Percentiles rank a stretch among this genome's conserved stretches.
Evolutionary conservation across 2,329 filamentous ascomycete species (phyloP).

Genomic region (Aspergillus terreus): DNA sequence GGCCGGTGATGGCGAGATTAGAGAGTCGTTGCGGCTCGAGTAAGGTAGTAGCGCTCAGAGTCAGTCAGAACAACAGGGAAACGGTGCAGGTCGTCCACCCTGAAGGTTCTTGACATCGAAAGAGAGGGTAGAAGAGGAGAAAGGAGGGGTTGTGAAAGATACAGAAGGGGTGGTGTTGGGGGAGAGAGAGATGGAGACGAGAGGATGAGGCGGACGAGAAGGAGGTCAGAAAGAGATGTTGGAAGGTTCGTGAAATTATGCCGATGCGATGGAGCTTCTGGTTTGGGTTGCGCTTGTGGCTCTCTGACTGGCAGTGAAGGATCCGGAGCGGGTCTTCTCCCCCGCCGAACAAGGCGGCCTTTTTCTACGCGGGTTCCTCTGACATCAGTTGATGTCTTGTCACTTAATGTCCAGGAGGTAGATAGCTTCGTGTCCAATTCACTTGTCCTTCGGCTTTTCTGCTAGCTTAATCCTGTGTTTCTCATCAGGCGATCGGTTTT

Average conservation of each 20-base stretch:
- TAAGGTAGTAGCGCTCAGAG: constrained; percentile 20
- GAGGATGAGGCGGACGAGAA: constrained; percentile 8
- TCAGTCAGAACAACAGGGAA: constrained; percentile 27
- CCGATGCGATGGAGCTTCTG: constrained; percentile 16
- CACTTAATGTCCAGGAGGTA: no score
- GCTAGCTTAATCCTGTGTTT: no score
- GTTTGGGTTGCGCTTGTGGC: constrained; percentile 11
- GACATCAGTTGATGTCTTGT: not conserved
- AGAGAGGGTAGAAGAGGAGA: not conserved
- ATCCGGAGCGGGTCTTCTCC: constrained; percentile 22
- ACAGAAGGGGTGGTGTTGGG: not conserved
- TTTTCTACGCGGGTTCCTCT: not conserved
- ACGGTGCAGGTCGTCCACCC: constrained; percentile 43
- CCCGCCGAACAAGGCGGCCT: constrained; percentile 13
- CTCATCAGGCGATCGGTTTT: no score
- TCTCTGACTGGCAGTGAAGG: constrained; percentile 5
- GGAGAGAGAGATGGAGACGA: constrained; percentile 3
- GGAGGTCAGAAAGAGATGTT: constrained; percentile 10
- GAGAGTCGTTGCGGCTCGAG: constrained; percentile 16
- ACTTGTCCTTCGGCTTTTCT: no score
- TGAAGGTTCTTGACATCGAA: constrained; percentile 19
- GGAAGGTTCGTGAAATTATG: constrained; percentile 23
- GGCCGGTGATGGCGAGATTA: constrained; percentile 14
- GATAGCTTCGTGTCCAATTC: no score
- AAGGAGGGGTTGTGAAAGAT: not conserved